These are phyloP conservation scores for Suillus bovinus DNA, from an alignment of 768 basidiomycete species.

Conservation along the genomic window DNA sequence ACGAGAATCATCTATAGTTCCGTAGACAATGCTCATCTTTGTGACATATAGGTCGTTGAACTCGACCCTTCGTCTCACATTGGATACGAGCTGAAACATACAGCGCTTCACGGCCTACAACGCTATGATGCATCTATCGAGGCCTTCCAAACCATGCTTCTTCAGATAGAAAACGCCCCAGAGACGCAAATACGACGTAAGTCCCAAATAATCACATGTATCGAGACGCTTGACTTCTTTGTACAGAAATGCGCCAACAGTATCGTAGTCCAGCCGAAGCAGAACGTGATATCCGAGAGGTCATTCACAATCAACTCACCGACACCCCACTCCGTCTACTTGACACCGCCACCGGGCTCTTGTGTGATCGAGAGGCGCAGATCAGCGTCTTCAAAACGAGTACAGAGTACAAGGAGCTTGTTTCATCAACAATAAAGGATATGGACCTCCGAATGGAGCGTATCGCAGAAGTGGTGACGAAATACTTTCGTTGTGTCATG, in stretches of 20 bases:
- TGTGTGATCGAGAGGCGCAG: neutral
- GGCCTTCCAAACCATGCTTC: neutral
- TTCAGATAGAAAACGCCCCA: neutral
- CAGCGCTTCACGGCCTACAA: neutral
- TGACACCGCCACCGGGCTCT: neutral
- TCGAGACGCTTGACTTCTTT: neutral
- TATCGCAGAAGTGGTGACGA: neutral
- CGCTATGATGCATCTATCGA: neutral
- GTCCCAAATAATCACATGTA: neutral
- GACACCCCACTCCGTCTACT: neutral
- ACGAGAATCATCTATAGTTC: neutral
- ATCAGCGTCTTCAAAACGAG: neutral
- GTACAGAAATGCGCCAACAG: neutral
- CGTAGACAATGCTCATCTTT: neutral
- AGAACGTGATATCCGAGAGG: neutral
- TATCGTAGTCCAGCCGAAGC: neutral
- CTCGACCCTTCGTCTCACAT: neutral
- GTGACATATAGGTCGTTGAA: neutral
- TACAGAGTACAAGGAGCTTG: neutral
- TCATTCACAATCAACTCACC: neutral
- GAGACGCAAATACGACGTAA: neutral
- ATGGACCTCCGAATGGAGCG: neutral
- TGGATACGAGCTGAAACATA: neutral
- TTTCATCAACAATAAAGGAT: neutral
- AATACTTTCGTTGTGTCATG: constrained; percentile 1